A percentile compares a stretch with the other conserved stretches of the same genome.
Evolutionary conservation across 108 stramenopile species (phyloP).

Genomic region (Pseudonitzschia delicatissima): DNA sequence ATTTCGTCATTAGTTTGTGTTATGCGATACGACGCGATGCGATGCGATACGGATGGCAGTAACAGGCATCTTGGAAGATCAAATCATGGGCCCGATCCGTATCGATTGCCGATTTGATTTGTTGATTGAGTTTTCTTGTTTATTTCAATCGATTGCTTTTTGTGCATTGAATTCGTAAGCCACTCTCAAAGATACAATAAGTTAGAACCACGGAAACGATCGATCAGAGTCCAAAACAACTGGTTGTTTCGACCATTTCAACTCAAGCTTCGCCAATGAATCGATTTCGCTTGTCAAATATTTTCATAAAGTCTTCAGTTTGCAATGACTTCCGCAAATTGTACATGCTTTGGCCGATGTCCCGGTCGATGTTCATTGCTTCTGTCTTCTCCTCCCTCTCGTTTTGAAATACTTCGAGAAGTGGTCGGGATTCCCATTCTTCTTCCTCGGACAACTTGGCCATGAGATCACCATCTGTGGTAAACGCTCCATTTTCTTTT

Average conservation of each 20-base stretch:
- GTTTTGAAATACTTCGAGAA: slow-evolving; percentile 50
- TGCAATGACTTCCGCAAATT: slow-evolving; percentile 55
- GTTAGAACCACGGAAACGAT: background rate
- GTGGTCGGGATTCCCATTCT: slow-evolving; percentile 62
- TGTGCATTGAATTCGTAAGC: background rate
- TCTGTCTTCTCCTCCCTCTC: slow-evolving; percentile 12
- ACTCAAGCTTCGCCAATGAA: slow-evolving; percentile 72
- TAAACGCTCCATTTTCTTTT: slow-evolving; percentile 48
- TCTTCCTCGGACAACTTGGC: slow-evolving; percentile 65
- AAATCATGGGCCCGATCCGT: too few species aligned
- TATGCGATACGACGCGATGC: too few species aligned
- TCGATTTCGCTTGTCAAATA: slow-evolving; percentile 79
- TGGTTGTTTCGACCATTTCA: background rate
- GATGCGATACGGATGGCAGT: too few species aligned
- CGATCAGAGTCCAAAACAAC: background rate
- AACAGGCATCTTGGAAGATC: too few species aligned
- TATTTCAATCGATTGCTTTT: background rate
- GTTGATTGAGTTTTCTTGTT: too few species aligned
- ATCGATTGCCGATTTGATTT: too few species aligned
- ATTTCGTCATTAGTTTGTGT: too few species aligned
- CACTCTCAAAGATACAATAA: background rate
- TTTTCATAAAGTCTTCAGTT: slow-evolving; percentile 64
- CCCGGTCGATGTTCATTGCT: slow-evolving; percentile 50
- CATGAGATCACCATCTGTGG: slow-evolving; percentile 78
- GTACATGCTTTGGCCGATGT: slow-evolving; percentile 63